A percentile compares a stretch with the other conserved stretches of the same genome.
Evolutionary conservation across 345 rosid species (phyloP).

Genomic region (Hibiscus trionum): DNA sequence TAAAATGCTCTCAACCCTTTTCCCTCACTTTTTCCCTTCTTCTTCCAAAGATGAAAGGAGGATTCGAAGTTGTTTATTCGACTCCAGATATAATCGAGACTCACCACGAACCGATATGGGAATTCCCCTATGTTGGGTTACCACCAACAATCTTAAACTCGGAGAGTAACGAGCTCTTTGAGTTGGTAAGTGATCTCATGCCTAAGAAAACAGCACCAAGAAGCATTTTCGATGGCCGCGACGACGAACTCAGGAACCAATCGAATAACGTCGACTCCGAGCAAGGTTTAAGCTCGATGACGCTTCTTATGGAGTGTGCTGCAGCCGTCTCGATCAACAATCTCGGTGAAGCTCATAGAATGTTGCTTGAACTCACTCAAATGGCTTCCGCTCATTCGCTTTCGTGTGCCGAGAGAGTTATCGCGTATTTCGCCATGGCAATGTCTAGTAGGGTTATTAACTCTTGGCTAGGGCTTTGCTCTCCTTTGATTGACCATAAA

Average conservation of each 20-base stretch:
- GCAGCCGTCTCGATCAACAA: slow-evolving; percentile 59
- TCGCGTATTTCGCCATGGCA: slow-evolving; percentile 61
- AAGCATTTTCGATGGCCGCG: background rate
- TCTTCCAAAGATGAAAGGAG: slow-evolving; percentile 30
- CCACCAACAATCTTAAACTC: slow-evolving; percentile 1
- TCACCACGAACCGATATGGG: slow-evolving; percentile 31
- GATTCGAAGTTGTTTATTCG: slow-evolving; percentile 35
- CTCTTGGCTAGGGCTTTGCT: slow-evolving; percentile 58
- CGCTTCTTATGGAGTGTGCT: slow-evolving; percentile 53
- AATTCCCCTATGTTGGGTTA: slow-evolving; percentile 7
- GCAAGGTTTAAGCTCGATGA: slow-evolving; percentile 30
- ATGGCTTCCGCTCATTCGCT: slow-evolving; percentile 53
- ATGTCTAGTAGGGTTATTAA: slow-evolving; percentile 57
- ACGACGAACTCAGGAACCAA: slow-evolving; percentile 4
- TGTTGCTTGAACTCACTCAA: slow-evolving; percentile 58
- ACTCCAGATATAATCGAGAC: slow-evolving; percentile 34
- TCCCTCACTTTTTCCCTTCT: background rate
- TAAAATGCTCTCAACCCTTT: no score
- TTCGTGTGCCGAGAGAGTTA: slow-evolving; percentile 59
- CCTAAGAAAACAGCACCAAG: no score
- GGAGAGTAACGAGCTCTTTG: slow-evolving; percentile 47
- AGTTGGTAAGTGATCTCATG: slow-evolving; percentile 32
- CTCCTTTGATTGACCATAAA: slow-evolving; percentile 42
- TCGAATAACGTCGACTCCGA: slow-evolving; percentile 4
- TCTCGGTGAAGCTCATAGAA: slow-evolving; percentile 51